Base-by-base conservation (phyloP, 495 filamentous ascomycete species). In the Cenococcum geophilum region DNA sequence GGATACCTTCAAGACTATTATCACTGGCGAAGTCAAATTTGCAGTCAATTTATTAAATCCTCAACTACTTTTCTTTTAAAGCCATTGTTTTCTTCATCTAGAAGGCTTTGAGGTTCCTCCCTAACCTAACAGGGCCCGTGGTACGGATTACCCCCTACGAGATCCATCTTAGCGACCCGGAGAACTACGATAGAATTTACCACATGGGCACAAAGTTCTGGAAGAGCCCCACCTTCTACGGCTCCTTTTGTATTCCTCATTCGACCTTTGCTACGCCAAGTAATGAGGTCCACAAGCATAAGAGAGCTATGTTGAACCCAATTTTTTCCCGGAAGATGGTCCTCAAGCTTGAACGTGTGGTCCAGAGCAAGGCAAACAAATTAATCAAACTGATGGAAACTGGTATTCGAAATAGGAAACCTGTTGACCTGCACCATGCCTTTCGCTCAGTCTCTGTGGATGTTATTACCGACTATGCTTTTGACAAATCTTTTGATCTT, bases 81-180 rank as follows among this genome's bases (percentile, higher is more conserved):
- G n/a, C n/a, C n/a, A n/a, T n/a, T n/a, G n/a, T n/a, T n/a, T n/a
- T n/a, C n/a, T n/a, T n/a, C n/a, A n/a, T n/a, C n/a, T n/a, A n/a
- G n/a, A n/a, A n/a, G n/a, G n/a, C n/a, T n/a, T n/a, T n/a, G n/a
- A n/a, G n/a, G n/a, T n/a, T n/a, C n/a, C n/a, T n/a, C 27, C 27
- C 6, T 32, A 3, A 6, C 6, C 27, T n/a, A n/a, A n/a, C 18
- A 54, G 75, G 60, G 0, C 60, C 75, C 27, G 57, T 77, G n/a
- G 68, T 77, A 25, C 75, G 75, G 20, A 76, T 77, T 57, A 55
- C 58, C 1, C 75, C 75, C 1, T 60, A 71, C 53, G 72, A 76
- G 55, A 55, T 78, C 42, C 75, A 78, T 63, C 70, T 79, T n/a
- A 71, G 59, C 52, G 72, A 78, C 57, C 74, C 71, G 1, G 68